Base-by-base conservation (phyloP, 2,329 filamentous ascomycete species). In the Dendrostoma leiphaemia region DNA sequence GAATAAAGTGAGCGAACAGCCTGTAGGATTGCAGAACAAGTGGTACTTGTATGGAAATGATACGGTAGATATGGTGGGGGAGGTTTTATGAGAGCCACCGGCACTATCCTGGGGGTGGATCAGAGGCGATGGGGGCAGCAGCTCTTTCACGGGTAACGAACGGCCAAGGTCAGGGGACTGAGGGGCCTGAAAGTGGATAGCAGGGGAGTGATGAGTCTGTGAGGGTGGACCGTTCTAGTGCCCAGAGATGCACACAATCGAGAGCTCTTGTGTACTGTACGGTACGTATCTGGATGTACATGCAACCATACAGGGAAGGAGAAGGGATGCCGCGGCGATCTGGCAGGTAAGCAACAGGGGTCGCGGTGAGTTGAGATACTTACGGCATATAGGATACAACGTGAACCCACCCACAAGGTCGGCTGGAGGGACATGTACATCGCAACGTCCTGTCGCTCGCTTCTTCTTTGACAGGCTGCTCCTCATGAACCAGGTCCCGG, bases 261-360 rank as follows among this genome's bases (percentile, higher is more conserved):
- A 65, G 66, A 64, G 69, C 69, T 72, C 34, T 40, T 29, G 52
- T 55, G 44, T 49, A 54, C 51, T 52, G 52, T 55, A 49, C 56
- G 35, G 56, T 57, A 57, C 51, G 51, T 55, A 57, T 48, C 43
- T 37, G 26, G 12, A 58, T 38, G 70, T 69, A 71, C 69, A 73
- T 70, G 71, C 70, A 69, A 69, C 74, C 74, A 65, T 70, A 74
- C 72, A 75, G 69, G 75, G 75, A 77, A 78, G 75, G 74, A 76
- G 74, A 71, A 69, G 65, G 41, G 64, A 66, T 64, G 62, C 59
- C 60, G 65, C 64, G 65, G 63, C 64, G 68, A 71, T 71, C 68
- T 70, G 64, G 66, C 65, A 64, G 64, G 60, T 60, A 63, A 57
- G 56, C 58, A 51, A 60, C 62, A 62, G 57, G 57, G 60, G 51